Base-by-base conservation (phyloP, 1,284 basidiomycete species). In the Heterobasidion irregulare region DNA sequence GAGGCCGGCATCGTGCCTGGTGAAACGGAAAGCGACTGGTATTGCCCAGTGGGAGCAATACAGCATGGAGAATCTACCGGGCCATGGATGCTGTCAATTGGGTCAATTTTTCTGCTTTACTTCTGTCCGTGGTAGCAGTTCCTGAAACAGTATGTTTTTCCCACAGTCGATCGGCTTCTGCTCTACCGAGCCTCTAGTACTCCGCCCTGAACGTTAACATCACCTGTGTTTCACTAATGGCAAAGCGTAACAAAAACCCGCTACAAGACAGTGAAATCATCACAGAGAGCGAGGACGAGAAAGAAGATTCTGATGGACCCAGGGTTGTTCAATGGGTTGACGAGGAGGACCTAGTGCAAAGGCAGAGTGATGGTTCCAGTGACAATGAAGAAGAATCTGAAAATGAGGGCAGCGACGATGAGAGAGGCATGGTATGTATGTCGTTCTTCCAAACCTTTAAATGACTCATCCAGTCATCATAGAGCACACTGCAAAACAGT, bases 281-380 rank as follows among this genome's bases (percentile, higher is more conserved):
- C 43, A 1, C 8, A 7, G 52, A 53, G 6, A 34, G 9, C 16
- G 52, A 46, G 10, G 26, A 47, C 35, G 47, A 53, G 6, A 19
- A 35, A n/a, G 43, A 44, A 2, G 54, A 55, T 34, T 33, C 13
- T 15, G 54, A 55, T 18, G 43, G 12, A 9, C 54, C 50, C 12
- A 32, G 54, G 16, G 54, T 52, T n/a, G 54, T 47, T 10, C 54
- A 55, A 33, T 55, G 54, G 54, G 45, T 55, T 13, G 54, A 47
- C 13, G 54, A 55, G 18, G 54, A 55, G 10, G 50, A 55, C 8
- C 15, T 55, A n/a, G 15, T 12, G 4, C 45, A 48, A 19, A 26
- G 33, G 26, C 1, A 7, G n/a, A 8, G 12, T 15, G 50, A 52
- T 16, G 34, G 26, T 12, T n/a, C 33, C 7, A 41, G 45, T 34